phyloP scores from a whole-genome alignment of 1,139 yeast species.

The Pichia inconspicua region DNA sequence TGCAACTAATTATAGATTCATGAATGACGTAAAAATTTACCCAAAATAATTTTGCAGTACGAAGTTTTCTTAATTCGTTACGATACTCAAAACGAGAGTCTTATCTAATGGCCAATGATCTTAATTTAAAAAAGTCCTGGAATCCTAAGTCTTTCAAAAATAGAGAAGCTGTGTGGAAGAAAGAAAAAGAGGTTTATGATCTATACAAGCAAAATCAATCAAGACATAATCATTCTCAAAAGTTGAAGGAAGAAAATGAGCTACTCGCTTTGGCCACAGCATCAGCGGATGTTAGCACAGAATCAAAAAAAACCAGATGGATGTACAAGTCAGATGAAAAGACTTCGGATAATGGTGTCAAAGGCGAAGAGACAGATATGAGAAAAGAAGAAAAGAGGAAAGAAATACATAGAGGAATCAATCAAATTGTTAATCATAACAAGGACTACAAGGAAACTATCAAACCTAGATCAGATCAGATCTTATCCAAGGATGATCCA shows the following conservation, averaged over 20 bases:
- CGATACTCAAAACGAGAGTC: no score
- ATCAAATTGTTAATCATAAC: conserved; percentile 17
- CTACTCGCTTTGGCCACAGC: conserved; percentile 32
- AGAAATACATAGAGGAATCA: conserved; percentile 10
- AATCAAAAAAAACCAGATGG: conserved; percentile 51
- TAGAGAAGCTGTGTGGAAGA: conserved; percentile 78
- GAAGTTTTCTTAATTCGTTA: no score
- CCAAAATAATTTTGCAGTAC: no score
- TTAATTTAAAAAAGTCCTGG: conserved; percentile 91
- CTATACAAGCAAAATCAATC: conserved; percentile 64
- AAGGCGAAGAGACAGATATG: conserved; percentile 34
- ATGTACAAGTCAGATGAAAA: conserved; percentile 59
- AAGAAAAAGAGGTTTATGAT: conserved; percentile 68
- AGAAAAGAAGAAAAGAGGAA: background rate
- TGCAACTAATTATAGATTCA: no score
- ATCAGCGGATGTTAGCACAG: conserved; percentile 21
- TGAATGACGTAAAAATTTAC: no score
- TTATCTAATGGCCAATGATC: conserved; percentile 59
- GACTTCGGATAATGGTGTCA: conserved; percentile 26
- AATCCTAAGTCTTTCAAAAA: conserved; percentile 83
- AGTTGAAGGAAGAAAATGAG: conserved; percentile 58
- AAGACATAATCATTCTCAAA: conserved; percentile 49
- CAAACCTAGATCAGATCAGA: conserved; percentile 12
- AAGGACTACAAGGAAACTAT: conserved; percentile 18
- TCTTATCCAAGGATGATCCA: conserved; percentile 42